phyloP scores from a whole-genome alignment of 2,329 filamentous ascomycete species.

The Coleophoma crateriformis region DNA sequence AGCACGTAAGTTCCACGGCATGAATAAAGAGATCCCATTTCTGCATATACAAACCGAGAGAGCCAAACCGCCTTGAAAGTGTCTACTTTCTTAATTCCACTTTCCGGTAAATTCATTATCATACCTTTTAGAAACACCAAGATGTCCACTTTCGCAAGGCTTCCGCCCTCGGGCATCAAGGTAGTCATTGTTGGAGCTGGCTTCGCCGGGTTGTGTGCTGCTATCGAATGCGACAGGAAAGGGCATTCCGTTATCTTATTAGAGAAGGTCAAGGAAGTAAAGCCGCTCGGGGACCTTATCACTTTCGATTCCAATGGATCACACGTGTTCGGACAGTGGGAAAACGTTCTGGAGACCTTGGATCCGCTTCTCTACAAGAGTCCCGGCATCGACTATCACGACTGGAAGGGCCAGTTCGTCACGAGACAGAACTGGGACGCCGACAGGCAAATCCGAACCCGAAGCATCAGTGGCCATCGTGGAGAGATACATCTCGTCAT shows the following conservation, averaged over 20 bases:
- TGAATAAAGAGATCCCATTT: too few relatives aligned
- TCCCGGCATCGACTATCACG: neutral
- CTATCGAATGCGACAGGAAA: constrained; percentile 7
- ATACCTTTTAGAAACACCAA: too few relatives aligned
- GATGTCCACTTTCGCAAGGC: neutral
- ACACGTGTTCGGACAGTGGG: neutral
- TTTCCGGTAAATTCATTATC: too few relatives aligned
- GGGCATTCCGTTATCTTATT: neutral
- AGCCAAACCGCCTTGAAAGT: too few relatives aligned
- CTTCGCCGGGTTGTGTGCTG: constrained; percentile 24
- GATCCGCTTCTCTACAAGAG: neutral
- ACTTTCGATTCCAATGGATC: neutral
- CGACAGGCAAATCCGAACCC: neutral
- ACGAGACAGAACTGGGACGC: neutral
- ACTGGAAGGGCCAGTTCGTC: neutral
- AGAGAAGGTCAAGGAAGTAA: neutral
- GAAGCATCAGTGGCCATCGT: neutral
- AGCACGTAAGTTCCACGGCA: too few relatives aligned
- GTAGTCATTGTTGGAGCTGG: constrained; percentile 26
- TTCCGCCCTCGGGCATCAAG: neutral
- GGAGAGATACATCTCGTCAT: neutral
- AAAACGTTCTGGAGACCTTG: neutral
- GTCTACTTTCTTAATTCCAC: too few relatives aligned
- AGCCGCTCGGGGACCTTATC: neutral
- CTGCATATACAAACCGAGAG: too few relatives aligned